Evolutionary conservation across 179 eudicot genomes (phyloP).

Genomic region (Silene coronaria): DNA sequence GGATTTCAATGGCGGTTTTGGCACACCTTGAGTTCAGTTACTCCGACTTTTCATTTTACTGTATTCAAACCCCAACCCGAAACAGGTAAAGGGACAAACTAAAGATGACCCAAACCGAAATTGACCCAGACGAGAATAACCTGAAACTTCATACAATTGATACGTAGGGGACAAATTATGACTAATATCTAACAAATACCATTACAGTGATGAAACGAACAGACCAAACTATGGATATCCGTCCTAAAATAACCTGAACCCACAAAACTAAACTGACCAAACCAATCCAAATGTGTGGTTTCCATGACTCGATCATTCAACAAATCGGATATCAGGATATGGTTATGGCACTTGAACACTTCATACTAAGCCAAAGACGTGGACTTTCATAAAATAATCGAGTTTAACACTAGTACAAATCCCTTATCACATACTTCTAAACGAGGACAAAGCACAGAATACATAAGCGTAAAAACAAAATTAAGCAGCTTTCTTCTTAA

Average conservation of each 20-base stretch:
- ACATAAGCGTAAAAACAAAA: background rate
- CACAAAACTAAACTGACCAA: too few species aligned
- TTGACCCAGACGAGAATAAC: background rate
- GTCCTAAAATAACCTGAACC: too few species aligned
- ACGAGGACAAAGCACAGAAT: background rate
- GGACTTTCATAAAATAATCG: background rate
- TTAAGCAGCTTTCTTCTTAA: conserved; percentile 37
- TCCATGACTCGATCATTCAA: background rate
- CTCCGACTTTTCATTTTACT: too few species aligned
- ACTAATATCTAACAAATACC: background rate
- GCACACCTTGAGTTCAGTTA: background rate
- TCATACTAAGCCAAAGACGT: background rate
- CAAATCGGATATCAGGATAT: background rate
- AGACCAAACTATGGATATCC: too few species aligned
- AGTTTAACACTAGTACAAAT: background rate
- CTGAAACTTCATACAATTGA: too few species aligned
- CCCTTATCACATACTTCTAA: background rate
- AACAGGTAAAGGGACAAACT: background rate
- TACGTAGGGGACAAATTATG: background rate
- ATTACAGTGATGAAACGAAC: background rate
- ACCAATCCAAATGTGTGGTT: background rate
- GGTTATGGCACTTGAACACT: background rate
- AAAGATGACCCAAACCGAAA: background rate
- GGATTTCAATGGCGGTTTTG: background rate
- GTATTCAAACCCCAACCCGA: too few species aligned